Evolutionary conservation across 2,329 filamentous ascomycete genomes (phyloP).

Genomic region (Trichoderma breve): DNA sequence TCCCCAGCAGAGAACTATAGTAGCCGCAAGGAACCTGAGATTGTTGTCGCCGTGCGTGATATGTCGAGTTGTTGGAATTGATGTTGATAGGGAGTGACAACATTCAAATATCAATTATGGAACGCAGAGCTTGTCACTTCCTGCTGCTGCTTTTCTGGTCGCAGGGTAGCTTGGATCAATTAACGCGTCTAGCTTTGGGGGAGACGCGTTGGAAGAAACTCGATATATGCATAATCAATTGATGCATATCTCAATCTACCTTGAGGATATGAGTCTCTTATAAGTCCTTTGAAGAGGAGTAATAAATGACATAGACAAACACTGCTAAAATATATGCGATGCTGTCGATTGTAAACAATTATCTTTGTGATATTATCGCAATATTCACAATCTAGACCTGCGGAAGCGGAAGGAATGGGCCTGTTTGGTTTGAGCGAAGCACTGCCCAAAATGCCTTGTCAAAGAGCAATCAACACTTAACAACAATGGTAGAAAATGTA

Average conservation of each 20-base stretch:
- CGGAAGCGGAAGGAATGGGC: not conserved
- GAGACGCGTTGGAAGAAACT: conserved; percentile 30
- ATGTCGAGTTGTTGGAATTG: not conserved
- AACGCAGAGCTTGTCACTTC: not conserved
- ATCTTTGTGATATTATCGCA: not conserved
- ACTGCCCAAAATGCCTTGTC: not conserved
- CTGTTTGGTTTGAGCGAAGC: not conserved
- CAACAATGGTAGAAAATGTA: not conserved
- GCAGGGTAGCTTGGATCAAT: conserved; percentile 18
- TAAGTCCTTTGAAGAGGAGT: not conserved
- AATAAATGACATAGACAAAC: not conserved
- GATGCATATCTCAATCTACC: not conserved
- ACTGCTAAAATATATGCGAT: not conserved
- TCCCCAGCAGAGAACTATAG: not conserved
- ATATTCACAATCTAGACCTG: not conserved
- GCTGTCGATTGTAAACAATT: not conserved
- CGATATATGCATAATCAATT: conserved; percentile 14
- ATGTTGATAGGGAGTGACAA: not conserved
- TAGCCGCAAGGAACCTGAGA: not conserved
- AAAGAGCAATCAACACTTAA: not conserved
- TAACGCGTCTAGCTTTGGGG: conserved; percentile 29
- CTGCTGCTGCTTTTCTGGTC: not conserved
- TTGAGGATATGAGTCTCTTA: not conserved
- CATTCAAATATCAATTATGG: not conserved
- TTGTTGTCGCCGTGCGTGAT: not conserved